phyloP scores from a whole-genome alignment of 2,329 filamentous ascomycete genomes.

The Pyrenophora seminiperda region DNA sequence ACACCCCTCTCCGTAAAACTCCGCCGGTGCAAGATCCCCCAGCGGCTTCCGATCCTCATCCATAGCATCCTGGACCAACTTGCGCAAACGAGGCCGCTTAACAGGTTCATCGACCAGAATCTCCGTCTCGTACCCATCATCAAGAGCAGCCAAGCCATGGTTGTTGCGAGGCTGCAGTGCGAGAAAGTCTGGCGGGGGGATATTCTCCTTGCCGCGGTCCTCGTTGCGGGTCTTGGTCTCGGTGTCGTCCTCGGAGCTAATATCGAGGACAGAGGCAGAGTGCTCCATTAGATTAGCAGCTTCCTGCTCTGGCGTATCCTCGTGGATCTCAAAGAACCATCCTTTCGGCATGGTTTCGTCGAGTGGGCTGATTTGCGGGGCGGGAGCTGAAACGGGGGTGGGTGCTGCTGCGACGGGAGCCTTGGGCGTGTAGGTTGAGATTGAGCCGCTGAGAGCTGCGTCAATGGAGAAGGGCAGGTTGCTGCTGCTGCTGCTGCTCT shows the following conservation, averaged over 20 bases:
- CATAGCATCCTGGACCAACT: conserved; percentile 46
- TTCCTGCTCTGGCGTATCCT: conserved; percentile 88
- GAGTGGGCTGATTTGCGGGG: conserved; percentile 24
- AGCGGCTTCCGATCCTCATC: conserved; percentile 49
- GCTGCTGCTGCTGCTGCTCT: conserved; percentile 49
- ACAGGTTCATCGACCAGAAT: conserved; percentile 24
- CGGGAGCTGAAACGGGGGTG: conserved; percentile 42
- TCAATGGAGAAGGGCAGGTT: conserved; percentile 79
- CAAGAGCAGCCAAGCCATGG: conserved; percentile 3
- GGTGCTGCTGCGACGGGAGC: conserved; percentile 37
- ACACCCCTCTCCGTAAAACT: conserved; percentile 49
- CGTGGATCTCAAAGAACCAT: conserved; percentile 95
- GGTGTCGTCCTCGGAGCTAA: conserved; percentile 83
- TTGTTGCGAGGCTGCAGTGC: conserved; percentile 23
- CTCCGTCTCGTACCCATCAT: conserved; percentile 19
- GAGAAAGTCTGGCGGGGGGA: conserved; percentile 67
- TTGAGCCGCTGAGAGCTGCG: conserved; percentile 78
- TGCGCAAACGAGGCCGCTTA: conserved; percentile 37
- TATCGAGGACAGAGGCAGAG: conserved; percentile 82
- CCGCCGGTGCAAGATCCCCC: conserved; percentile 41
- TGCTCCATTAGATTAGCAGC: conserved; percentile 93
- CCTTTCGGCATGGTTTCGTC: conserved; percentile 63
- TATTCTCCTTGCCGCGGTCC: conserved; percentile 87
- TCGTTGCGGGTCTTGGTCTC: conserved; percentile 59
- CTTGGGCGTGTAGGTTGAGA: conserved; percentile 64